Base-by-base conservation (phyloP, 306 rosid genomes). In the Delonix regia region DNA sequence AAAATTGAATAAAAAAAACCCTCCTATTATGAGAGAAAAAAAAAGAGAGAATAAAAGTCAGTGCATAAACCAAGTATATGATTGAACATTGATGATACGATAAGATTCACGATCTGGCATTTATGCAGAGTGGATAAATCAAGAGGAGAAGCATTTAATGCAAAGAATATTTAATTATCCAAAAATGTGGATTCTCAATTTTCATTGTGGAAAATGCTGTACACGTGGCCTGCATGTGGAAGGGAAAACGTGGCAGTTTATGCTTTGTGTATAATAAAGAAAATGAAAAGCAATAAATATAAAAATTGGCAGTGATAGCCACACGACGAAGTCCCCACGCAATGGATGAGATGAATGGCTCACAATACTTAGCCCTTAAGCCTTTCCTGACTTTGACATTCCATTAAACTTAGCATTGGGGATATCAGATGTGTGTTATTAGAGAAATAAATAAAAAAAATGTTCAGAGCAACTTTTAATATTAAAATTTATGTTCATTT, bases 321-420 rank as follows among this genome's bases (percentile, higher is more conserved):
- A 69, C 81, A 21, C 70, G 62, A 77, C n/a, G n/a, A n/a, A 18
- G 71, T 78, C 74, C 79, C 41, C 70, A 73, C 72, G 72, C 55
- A 74, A 6, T 13, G 18, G 22, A 49, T 18, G 22, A 49, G 6
- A 57, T 68, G 11, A 68, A n/a, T 73, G 56, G 85, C 41, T 69
- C 15, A 52, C 68, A 78, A 53, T 75, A 27, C 91, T 88, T 83
- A 53, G 81, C 84, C 68, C 22, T 72, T 71, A 80, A 78, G 84
- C 73, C 25, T 70, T 71, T 18, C 47, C 30, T 68, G 80, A 85
- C 78, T 55, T 68, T 80, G 77, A 80, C 83, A 44, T 45, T n/a
- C 19, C 66, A 41, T 33, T 0, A 63, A 7, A 45, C n/a, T n/a
- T n/a, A n/a, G n/a, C n/a, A n/a, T n/a, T n/a, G n/a, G n/a, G n/a